phyloP scores from a whole-genome alignment of 2,329 filamentous ascomycete genomes.

The Pyrenophora teres region DNA sequence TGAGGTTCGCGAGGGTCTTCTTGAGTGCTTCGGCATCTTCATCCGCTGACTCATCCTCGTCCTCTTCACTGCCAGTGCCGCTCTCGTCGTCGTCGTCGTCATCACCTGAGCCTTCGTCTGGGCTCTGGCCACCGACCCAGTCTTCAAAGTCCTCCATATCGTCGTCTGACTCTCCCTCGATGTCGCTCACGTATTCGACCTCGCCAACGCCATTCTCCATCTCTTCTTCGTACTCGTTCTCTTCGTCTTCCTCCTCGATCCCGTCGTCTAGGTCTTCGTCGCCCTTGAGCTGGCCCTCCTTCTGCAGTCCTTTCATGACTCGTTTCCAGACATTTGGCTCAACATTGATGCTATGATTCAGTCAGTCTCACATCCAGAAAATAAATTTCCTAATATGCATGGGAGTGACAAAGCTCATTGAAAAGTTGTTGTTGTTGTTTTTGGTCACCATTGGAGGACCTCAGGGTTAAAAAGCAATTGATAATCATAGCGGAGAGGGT shows the following conservation, averaged over 20 bases:
- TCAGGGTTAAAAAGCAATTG: conserved; percentile 16
- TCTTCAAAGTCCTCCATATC: conserved; percentile 78
- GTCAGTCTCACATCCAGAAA: neutral
- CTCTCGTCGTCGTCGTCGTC: conserved; percentile 65
- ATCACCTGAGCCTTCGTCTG: conserved; percentile 58
- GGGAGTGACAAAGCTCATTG: conserved; percentile 7
- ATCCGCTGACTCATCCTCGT: conserved; percentile 62
- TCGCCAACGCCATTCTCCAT: conserved; percentile 69
- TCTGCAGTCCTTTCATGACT: conserved; percentile 88
- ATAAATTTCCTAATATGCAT: neutral
- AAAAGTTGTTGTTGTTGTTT: conserved; percentile 17
- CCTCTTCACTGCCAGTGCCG: conserved; percentile 54
- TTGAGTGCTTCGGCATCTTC: conserved; percentile 60
- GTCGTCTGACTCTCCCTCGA: conserved; percentile 75
- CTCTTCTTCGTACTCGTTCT: conserved; percentile 69
- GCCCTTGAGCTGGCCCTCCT: conserved; percentile 77
- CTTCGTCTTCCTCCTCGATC: conserved; percentile 75
- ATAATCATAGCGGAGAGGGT: conserved; percentile 11
- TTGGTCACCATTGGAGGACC: conserved; percentile 13
- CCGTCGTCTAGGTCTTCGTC: conserved; percentile 91
- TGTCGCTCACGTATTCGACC: conserved; percentile 91
- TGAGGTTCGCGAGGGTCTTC: conserved; percentile 58
- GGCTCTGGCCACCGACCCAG: conserved; percentile 79
- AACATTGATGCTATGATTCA: conserved; percentile 67
- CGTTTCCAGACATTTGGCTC: conserved; percentile 97